A percentile compares a stretch with the other conserved stretches of the same genome.
Conservation (phyloP, 2,329 filamentous ascomycete species). For the Xylariomycetidae sp. region DNA sequence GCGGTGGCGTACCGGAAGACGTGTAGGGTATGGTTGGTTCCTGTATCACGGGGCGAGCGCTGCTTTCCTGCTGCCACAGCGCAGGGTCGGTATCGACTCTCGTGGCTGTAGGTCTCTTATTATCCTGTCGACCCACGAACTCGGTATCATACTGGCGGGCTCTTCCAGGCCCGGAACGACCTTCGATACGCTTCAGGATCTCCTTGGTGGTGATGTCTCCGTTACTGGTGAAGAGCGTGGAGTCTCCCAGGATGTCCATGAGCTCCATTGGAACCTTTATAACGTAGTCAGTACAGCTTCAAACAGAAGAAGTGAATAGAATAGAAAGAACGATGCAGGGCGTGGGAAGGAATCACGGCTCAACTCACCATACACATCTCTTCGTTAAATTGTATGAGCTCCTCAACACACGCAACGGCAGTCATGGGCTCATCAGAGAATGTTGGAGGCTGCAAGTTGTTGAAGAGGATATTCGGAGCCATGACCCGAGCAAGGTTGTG, state of each 20-base stretch:
- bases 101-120: conserved; percentile 50
- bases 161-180: conserved; percentile 51
- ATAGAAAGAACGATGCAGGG: neutral
- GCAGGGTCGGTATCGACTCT: conserved; percentile 84
- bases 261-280: conserved; percentile 86
- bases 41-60: conserved; percentile 66
- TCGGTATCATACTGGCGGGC: conserved; percentile 57
- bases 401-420: conserved; percentile 88
- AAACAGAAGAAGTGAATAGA: neutral
- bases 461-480: conserved; percentile 87
- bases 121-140: conserved; percentile 50
- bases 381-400: conserved; percentile 87
- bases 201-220: conserved; percentile 95
- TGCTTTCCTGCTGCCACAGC: conserved; percentile 76
- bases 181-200: conserved; percentile 87
- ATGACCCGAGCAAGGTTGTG: conserved; percentile 97
- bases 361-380: conserved; percentile 88
- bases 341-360: no score
- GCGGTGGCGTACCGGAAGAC: conserved; percentile 45
- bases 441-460: conserved; percentile 55
- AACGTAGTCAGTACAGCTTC: conserved; percentile 3
- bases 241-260: conserved; percentile 78
- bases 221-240: conserved; percentile 70
- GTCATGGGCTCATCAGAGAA: conserved; percentile 86
- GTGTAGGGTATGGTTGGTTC: conserved; percentile 40